Percentiles rank a stretch among this genome's conserved stretches.
phyloP scores from a whole-genome alignment of 2,329 filamentous ascomycete species.

The Ustulina deusta region DNA sequence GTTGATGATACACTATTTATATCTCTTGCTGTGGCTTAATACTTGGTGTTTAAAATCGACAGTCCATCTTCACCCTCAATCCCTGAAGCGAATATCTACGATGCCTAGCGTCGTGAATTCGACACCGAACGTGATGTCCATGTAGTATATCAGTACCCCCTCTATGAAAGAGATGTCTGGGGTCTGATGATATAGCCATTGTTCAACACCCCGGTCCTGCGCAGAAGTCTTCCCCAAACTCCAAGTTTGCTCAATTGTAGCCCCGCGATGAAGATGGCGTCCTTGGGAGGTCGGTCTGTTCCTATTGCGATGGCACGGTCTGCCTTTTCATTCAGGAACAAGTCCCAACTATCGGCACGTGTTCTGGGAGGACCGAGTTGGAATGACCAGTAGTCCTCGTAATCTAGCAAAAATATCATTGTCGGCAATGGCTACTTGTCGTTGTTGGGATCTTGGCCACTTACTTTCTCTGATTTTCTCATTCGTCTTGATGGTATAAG shows the following conservation, averaged over 20 bases:
- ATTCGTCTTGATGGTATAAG: slow-evolving; percentile 11
- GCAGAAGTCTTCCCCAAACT: slow-evolving; percentile 20
- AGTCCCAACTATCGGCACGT: slow-evolving; percentile 23
- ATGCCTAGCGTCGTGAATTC: not conserved
- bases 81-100: too few species aligned
- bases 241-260: slow-evolving; percentile 21
- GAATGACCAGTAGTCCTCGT: slow-evolving; percentile 29
- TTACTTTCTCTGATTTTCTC: slow-evolving; percentile 22
- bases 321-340: slow-evolving; percentile 17
- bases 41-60: too few species aligned
- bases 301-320: slow-evolving; percentile 1
- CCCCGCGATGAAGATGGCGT: slow-evolving; percentile 9
- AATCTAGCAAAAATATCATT: slow-evolving; percentile 4
- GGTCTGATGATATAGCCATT: slow-evolving; percentile 15
- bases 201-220: slow-evolving; percentile 13
- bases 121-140: too few species aligned
- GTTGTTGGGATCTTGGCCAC: not conserved
- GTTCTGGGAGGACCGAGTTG: slow-evolving; percentile 20
- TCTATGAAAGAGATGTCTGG: not conserved
- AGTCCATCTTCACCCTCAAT: too few species aligned
- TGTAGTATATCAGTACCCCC: not conserved
- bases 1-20: too few species aligned
- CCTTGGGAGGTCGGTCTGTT: not conserved
- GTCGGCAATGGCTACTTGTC: not conserved
- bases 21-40: too few species aligned